phyloP scores from a whole-genome alignment of 2,329 filamentous ascomycete species.

The Trichoderma sp. region DNA sequence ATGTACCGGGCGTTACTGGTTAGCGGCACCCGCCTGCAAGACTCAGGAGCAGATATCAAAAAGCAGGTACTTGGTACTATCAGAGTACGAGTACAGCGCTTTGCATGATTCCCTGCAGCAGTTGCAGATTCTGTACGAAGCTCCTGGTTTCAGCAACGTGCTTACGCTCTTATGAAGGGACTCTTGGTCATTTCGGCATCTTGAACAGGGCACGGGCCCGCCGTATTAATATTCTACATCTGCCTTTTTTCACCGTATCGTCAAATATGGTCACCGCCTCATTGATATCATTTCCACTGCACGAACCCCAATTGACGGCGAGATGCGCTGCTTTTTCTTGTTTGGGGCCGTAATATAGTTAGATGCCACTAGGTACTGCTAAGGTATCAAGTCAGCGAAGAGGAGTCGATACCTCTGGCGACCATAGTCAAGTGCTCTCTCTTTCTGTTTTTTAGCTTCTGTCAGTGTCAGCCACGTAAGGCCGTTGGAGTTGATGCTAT shows the following conservation, averaged over 20 bases:
- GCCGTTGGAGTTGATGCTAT: neutral
- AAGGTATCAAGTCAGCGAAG: neutral
- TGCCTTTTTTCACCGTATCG: neutral
- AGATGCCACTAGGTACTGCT: neutral
- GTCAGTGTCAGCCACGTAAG: neutral
- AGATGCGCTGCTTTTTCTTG: neutral
- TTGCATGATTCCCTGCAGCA: neutral
- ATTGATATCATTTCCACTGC: neutral
- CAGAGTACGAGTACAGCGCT: neutral
- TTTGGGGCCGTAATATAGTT: neutral
- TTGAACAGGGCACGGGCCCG: neutral
- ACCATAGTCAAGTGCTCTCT: neutral
- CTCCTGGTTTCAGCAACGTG: conserved; percentile 4
- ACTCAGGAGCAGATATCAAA: neutral
- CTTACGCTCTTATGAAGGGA: conserved; percentile 5
- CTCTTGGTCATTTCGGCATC: conserved; percentile 1
- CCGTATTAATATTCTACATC: neutral
- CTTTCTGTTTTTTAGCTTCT: neutral
- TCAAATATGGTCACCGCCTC: neutral
- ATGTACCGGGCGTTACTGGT: neutral
- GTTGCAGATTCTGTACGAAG: neutral
- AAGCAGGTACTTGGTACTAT: neutral
- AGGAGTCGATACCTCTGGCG: neutral
- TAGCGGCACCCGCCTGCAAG: neutral
- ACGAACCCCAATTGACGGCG: neutral